Conservation (phyloP, 169 alveolate species). For the Plasmodium gonderi region DNA sequence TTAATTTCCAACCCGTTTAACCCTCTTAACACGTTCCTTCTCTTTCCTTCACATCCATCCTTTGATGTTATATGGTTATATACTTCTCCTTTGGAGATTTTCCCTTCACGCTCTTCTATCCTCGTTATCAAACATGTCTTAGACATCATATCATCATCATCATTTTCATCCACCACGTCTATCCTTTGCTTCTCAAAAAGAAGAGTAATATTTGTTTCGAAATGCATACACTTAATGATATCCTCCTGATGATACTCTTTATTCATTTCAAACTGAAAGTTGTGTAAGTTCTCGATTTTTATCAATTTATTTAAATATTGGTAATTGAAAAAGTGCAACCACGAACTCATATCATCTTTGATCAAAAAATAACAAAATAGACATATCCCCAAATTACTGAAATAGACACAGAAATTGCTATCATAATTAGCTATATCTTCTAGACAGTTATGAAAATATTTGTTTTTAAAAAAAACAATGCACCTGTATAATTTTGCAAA, state of each 20-base stretch:
- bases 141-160: no score
- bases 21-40: no score
- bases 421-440: constrained; percentile 46
- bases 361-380: constrained; percentile 25
- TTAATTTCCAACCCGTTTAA: not conserved
- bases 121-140: no score
- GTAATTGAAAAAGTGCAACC: constrained; percentile 60
- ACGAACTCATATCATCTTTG: constrained; percentile 10
- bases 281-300: constrained; percentile 8
- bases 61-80: no score
- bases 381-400: constrained; percentile 35
- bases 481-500: constrained; percentile 40
- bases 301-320: constrained; percentile 18
- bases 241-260: constrained; percentile 14
- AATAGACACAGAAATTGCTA: constrained; percentile 27
- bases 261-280: constrained; percentile 11
- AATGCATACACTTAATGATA: not conserved
- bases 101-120: no score
- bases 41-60: no score
- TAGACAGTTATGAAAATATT: constrained; percentile 21
- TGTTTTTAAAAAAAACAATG: not conserved
- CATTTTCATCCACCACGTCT: not conserved
- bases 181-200: not conserved
- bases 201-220: not conserved
- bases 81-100: no score